phyloP scores from a whole-genome alignment of 2,329 filamentous ascomycete species.

The Monilinia polystroma region DNA sequence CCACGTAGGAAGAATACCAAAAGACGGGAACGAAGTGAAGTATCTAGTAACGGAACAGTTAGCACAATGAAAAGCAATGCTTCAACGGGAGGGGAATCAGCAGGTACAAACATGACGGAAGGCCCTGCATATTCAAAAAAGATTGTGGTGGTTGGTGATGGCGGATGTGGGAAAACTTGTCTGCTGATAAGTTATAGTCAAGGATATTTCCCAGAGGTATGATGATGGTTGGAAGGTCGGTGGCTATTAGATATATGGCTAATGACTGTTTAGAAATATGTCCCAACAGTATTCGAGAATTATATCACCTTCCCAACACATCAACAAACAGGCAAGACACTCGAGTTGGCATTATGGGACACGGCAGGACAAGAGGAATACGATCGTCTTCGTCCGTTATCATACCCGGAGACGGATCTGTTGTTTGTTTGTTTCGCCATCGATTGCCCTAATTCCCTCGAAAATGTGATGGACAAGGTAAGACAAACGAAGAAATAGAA shows the following conservation, averaged over 20 bases:
- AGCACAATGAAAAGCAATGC: conserved; percentile 79
- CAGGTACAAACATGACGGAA: conserved; percentile 82
- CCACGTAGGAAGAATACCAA: conserved; percentile 36
- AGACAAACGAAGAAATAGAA: conserved; percentile 29
- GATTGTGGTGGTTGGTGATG: conserved; percentile 97
- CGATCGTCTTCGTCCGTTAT: conserved; percentile 89
- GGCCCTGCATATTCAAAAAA: conserved; percentile 96
- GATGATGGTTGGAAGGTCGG: conserved; percentile 31
- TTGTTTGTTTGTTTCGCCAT: conserved; percentile 99
- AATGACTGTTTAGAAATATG: conserved; percentile 76
- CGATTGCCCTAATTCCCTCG: conserved; percentile 95
- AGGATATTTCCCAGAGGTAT: conserved; percentile 97
- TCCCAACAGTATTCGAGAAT: conserved; percentile 98
- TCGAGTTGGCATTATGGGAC: conserved; percentile 97
- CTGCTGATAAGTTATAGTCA: conserved; percentile 98
- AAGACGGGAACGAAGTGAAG: conserved; percentile 39
- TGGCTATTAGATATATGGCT: conserved; percentile 15
- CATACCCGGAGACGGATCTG: conserved; percentile 96
- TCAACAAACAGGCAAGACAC: conserved; percentile 82
- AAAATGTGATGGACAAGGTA: conserved; percentile 99
- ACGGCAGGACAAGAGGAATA: conserved; percentile 99
- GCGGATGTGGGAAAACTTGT: conserved; percentile 98
- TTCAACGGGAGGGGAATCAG: conserved; percentile 70
- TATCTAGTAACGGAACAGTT: conserved; percentile 86
- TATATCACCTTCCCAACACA: conserved; percentile 98